Evolutionary conservation across 2,329 filamentous ascomycete genomes (phyloP).

Genomic region (Beauveria rudraprayagi): DNA sequence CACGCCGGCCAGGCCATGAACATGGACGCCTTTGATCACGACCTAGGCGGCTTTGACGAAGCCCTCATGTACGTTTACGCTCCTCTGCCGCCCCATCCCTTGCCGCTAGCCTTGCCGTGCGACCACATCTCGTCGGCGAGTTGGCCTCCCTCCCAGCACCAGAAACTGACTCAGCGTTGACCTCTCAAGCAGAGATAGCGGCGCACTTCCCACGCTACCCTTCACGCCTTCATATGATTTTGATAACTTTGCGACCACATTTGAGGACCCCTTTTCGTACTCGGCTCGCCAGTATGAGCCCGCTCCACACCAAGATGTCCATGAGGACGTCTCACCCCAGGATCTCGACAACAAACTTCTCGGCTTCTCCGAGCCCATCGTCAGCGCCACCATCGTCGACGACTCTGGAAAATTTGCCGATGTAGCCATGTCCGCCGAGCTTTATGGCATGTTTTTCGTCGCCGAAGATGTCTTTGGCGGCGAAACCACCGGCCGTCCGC

Average conservation of each 20-base stretch:
- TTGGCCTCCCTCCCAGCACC: neutral
- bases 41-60: conserved; percentile 48
- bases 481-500: conserved; percentile 48
- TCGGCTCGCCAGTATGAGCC: conserved; percentile 40
- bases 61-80: conserved; percentile 39
- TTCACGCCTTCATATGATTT: conserved; percentile 56
- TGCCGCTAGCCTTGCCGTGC: neutral
- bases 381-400: conserved; percentile 56
- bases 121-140: neutral
- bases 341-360: conserved; percentile 63
- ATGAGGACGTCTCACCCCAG: conserved; percentile 42
- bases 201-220: conserved; percentile 31
- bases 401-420: conserved; percentile 56
- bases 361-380: conserved; percentile 59
- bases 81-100: conserved; percentile 9
- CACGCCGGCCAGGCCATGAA: conserved; percentile 30
- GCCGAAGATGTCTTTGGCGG: conserved; percentile 71
- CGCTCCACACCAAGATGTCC: conserved; percentile 33
- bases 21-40: conserved; percentile 45
- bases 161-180: neutral
- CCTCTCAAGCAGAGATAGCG: conserved; percentile 22
- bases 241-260: conserved; percentile 51
- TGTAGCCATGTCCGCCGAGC: conserved; percentile 61
- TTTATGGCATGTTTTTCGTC: conserved; percentile 85
- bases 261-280: conserved; percentile 59